A percentile compares a stretch with the other conserved stretches of the same genome.
Conservation (phyloP, 495 filamentous ascomycete species). For the Lepidopterella palustris region DNA sequence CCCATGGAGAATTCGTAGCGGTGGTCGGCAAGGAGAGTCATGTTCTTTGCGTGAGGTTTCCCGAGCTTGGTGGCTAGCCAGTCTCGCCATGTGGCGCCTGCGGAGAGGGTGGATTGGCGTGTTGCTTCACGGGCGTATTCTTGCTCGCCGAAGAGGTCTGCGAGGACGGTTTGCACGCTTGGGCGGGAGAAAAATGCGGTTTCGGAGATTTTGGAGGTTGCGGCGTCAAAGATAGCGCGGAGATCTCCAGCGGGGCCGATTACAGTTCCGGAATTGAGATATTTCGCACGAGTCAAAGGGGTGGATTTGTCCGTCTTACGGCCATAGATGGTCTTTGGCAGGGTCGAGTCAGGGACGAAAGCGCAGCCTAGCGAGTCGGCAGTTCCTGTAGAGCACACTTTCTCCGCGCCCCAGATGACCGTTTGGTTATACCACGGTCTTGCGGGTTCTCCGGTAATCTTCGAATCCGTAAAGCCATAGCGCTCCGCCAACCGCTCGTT, state of each 20-base stretch:
- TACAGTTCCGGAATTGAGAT: constrained; percentile 36
- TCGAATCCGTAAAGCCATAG: constrained; percentile 32
- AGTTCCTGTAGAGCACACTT: constrained; percentile 47
- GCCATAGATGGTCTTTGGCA: constrained; percentile 54
- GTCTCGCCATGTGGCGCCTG: constrained; percentile 39
- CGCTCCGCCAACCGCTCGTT: constrained; percentile 44
- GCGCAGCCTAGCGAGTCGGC: constrained; percentile 46
- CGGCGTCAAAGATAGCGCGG: constrained; percentile 23
- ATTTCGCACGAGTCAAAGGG: constrained; percentile 42
- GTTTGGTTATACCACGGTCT: constrained; percentile 49
- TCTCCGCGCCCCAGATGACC: constrained; percentile 56
- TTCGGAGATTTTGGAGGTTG: constrained; percentile 21
- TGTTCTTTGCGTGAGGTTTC: constrained; percentile 1
- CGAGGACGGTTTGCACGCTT: constrained; percentile 29
- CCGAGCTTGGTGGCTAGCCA: constrained; percentile 32
- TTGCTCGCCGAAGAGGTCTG: constrained; percentile 33
- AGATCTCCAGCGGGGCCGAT: constrained; percentile 33
- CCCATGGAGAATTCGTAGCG: constrained; percentile 27
- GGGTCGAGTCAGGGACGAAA: constrained; percentile 48
- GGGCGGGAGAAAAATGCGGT: constrained; percentile 11
- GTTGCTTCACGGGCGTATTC: constrained; percentile 20
- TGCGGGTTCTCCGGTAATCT: constrained; percentile 9
- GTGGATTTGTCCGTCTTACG: constrained; percentile 46
- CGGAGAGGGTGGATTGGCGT: constrained; percentile 25
- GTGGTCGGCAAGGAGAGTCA: not conserved